A percentile compares a stretch with the other conserved stretches of the same genome.
phyloP scores from a whole-genome alignment of 2,329 filamentous ascomycete species.

The Aspergillus sp. region DNA sequence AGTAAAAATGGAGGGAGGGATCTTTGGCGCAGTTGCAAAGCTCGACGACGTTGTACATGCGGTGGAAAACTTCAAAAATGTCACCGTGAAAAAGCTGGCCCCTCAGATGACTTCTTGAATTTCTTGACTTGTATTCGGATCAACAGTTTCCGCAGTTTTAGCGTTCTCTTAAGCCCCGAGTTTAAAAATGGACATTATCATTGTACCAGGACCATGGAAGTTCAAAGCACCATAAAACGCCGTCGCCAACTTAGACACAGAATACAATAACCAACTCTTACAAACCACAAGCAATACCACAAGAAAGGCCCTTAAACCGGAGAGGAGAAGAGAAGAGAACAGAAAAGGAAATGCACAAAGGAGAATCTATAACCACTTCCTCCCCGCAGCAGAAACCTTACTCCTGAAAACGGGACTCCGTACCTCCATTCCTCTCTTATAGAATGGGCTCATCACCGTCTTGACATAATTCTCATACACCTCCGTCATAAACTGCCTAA shows the following conservation, averaged over 20 bases:
- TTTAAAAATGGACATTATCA: neutral
- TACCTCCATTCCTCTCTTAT: conserved; percentile 79
- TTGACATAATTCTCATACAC: conserved; percentile 98
- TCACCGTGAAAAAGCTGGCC: conserved; percentile 44
- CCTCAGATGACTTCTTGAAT: conserved; percentile 37
- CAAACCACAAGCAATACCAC: no score
- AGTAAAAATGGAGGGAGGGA: conserved; percentile 49
- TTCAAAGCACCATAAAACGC: neutral
- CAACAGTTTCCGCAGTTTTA: conserved; percentile 4
- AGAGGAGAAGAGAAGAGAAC: conserved; percentile 4
- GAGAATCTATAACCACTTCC: conserved; percentile 76
- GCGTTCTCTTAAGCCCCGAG: neutral
- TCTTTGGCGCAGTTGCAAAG: conserved; percentile 43
- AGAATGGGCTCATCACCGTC: conserved; percentile 96
- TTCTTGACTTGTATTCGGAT: neutral
- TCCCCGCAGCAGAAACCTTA: conserved; percentile 80
- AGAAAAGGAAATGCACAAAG: neutral
- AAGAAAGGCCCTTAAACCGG: neutral
- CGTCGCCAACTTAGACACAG: neutral
- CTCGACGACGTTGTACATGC: conserved; percentile 42
- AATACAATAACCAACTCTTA: neutral
- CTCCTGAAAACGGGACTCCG: conserved; percentile 81
- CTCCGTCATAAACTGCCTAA: conserved; percentile 90
- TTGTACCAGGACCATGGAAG: neutral
- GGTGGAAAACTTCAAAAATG: conserved; percentile 43